Base-by-base conservation (phyloP, 2,329 filamentous ascomycete species). In the Didymella pinodella region DNA sequence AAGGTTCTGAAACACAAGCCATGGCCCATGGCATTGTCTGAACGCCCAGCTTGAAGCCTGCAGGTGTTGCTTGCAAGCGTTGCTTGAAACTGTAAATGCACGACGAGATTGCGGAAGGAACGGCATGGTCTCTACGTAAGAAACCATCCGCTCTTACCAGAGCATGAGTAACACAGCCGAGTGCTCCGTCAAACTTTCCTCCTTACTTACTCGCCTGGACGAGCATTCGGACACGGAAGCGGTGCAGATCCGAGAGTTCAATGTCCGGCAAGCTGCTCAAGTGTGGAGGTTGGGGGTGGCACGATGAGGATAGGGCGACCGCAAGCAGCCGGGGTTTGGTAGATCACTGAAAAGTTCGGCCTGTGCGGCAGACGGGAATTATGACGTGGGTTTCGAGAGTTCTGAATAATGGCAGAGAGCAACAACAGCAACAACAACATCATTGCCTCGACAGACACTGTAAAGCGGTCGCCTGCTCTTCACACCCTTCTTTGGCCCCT, bases 1-100 rank as follows among this genome's bases (percentile, higher is more conserved):
- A 54, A 18, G 50, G 50, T 59, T 5, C 56, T 59, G 56, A 50
- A 59, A 59, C 49, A 41, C 38, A 26, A 50, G 32, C 28, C 45
- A 49, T 29, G 29, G 44, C 12, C 28, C 45, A 49, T 29, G 29
- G 44, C 12, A n/a, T 1, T 25, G 7, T 44, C 38, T 46, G 48
- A 29, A 41, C 31, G 40, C 49, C 31, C 49, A 50, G 56, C 29
- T 36, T 26, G 12, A 31, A 31, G n/a, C 20, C 18, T 46, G 43
- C 22, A 14, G 4, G 25, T n/a, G 10, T n/a, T 40, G 25, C 48
- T 40, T 31, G n/a, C 7, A 29, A 29, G 20, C 14, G 29, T 22
- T 1, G 29, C 11, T 45, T 25, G 26, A 22, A 22, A 22, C 22
- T 22, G 22, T 22, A 22, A 22, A 26, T 38, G 5, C 18, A 14